A percentile compares a stretch with the other conserved stretches of the same genome.
Evolutionary conservation across 306 rosid genomes (phyloP).

Genomic region (Chamaecrista fasciculata): DNA sequence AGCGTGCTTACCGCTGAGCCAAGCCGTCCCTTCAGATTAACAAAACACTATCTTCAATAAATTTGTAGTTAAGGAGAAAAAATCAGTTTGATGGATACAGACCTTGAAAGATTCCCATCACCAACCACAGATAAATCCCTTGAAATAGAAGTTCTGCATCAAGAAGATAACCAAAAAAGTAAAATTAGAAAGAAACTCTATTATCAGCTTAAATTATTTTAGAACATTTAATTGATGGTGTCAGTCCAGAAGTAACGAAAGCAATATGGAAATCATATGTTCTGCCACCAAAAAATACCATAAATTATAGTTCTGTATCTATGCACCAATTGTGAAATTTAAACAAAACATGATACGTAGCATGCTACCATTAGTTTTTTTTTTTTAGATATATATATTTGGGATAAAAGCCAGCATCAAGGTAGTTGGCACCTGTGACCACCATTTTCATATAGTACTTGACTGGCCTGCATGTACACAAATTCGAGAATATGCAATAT

Average conservation of each 20-base stretch:
- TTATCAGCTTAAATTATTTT: not conserved
- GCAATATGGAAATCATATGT: constrained; percentile 6
- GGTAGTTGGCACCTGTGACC: constrained; percentile 12
- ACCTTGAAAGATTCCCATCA: constrained; percentile 52
- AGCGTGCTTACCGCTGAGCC: too few relatives aligned
- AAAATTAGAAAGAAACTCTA: constrained; percentile 14
- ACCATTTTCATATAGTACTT: constrained; percentile 17
- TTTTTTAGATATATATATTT: not conserved
- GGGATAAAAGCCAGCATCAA: not conserved
- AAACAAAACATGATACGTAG: not conserved
- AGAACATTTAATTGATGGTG: not conserved
- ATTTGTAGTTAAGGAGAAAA: constrained; percentile 1
- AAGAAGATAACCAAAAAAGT: constrained; percentile 25
- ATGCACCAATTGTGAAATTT: constrained; percentile 18
- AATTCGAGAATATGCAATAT: not conserved
- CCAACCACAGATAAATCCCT: constrained; percentile 35
- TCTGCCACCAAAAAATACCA: constrained; percentile 2
- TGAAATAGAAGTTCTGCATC: constrained; percentile 44
- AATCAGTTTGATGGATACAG: constrained; percentile 31
- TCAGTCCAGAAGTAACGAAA: not conserved
- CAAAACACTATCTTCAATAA: not conserved
- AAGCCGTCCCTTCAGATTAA: too few relatives aligned
- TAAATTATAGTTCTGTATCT: not conserved
- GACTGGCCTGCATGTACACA: not conserved
- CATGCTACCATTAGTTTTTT: not conserved